Evolutionary conservation across 228 moss, liverwort and hornwort species (phyloP), one percentile per base, ranked within the genome.

Genomic region (Sphagnum magellanicum): DNA sequence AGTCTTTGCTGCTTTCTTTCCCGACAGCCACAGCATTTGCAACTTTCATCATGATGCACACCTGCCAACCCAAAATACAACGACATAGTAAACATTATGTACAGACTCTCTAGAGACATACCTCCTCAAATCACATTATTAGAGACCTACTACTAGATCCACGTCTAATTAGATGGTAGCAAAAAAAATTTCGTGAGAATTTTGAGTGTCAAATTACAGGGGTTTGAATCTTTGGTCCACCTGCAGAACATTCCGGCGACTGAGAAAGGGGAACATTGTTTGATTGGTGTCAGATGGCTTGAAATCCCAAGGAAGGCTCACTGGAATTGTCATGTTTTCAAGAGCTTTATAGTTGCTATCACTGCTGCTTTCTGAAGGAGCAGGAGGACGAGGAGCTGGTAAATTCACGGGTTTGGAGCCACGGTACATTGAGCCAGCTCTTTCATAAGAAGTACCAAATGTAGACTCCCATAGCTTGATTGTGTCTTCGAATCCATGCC

Each of bases 351-450:
- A 5, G 77, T 83, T 51, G 80, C 87, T 32, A 14, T 66, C 48
- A 48, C 72, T 12, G 74, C 68, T 32, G 32, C 32, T 32, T 32
- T 32, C 32, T 32, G 32, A 32, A 32, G 32, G 32, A 32, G 32
- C 32, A 57, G 57, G 60, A 4, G 67, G 80, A 52, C 81, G 83
- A 9, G 92, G 89, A 9, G 86, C 91, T 4, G 96, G 88, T 47
- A 84, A 73, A 60, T 79, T 82, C 4, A 88, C 84, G 0, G 91
- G 84, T 50, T 83, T 89, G 7, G 88, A 86, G 46, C 89, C 93
- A n/a, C 84, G 77, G 67, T 84, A 93, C 91, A 93, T 80, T 52
- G 91, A 77, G 4, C 96, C 96, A 4, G 96, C 96, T 52, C 86
- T 80, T 70, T 92, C 89, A 63, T 96, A 96, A 16, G 92, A 86